These are phyloP conservation scores for Alternaria sp. DNA, from an alignment of 2,329 filamentous ascomycete species.

Conservation along the genomic window DNA sequence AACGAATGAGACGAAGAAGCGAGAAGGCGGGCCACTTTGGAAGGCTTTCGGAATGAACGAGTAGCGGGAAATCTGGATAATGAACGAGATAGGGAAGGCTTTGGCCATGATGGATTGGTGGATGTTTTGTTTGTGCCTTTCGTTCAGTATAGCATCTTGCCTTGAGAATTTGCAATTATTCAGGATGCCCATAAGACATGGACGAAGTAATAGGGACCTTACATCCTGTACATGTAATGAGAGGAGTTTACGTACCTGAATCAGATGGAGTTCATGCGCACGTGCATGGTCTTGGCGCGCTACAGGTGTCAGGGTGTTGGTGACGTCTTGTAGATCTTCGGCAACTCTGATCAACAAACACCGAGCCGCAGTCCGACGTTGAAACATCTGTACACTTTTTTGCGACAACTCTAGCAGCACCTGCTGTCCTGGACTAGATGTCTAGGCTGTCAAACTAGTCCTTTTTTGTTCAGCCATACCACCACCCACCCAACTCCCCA, in stretches of 20 bases:
- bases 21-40: not conserved
- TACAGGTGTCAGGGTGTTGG: constrained; percentile 12
- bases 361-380: constrained; percentile 16
- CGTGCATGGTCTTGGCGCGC: constrained; percentile 26
- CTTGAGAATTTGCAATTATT: fast-evolving
- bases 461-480: not conserved
- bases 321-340: constrained; percentile 27
- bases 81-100: not conserved
- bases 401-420: not conserved
- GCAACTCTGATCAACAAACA: constrained; percentile 29
- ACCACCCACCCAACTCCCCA: not conserved
- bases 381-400: not conserved
- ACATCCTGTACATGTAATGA: not conserved
- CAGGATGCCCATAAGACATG: not conserved
- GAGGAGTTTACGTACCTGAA: not conserved
- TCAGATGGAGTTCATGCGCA: not conserved
- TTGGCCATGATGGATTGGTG: not conserved
- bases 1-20: not conserved
- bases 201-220: not conserved
- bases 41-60: not conserved
- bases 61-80: no score
- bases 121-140: not conserved
- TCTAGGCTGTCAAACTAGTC: no score
- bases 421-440: not conserved
- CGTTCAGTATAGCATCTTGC: not conserved